Percentiles rank a stretch among this genome's conserved stretches.
phyloP scores from a whole-genome alignment of 768 basidiomycete species.

The Clitopilus passeckerianus region DNA sequence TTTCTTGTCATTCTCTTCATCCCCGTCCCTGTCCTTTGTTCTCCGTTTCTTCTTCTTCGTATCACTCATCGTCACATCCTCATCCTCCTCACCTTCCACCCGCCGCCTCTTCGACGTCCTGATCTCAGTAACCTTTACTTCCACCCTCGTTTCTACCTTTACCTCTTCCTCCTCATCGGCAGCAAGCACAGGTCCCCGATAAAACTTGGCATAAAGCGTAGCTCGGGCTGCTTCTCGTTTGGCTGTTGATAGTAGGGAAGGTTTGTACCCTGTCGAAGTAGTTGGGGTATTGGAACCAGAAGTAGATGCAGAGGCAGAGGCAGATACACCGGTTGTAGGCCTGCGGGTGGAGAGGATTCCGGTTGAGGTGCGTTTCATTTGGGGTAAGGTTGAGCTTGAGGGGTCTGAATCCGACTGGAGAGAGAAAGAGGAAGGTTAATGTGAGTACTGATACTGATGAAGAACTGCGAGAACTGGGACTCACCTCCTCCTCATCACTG shows the following conservation, averaged over 20 bases:
- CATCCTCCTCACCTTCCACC: constrained; percentile 12
- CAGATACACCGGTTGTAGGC: constrained; percentile 45
- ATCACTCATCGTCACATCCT: constrained; percentile 11
- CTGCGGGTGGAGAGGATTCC: constrained; percentile 74
- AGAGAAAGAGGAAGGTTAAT: not conserved
- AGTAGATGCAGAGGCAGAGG: constrained; percentile 41
- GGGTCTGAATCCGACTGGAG: constrained; percentile 8
- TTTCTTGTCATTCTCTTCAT: constrained; percentile 10
- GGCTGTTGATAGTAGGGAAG: constrained; percentile 55
- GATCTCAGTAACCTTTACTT: constrained; percentile 5
- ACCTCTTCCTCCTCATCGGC: constrained; percentile 23
- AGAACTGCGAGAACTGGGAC: not conserved
- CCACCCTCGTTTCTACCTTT: constrained; percentile 9
- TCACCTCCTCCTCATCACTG: constrained; percentile 37
- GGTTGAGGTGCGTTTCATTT: constrained; percentile 57
- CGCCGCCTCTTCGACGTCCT: constrained; percentile 4
- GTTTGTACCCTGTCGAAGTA: constrained; percentile 18
- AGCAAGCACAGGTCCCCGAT: constrained; percentile 67
- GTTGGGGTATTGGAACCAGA: constrained; percentile 40
- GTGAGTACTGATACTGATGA: not conserved
- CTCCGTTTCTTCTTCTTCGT: constrained; percentile 15
- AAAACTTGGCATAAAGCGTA: constrained; percentile 76
- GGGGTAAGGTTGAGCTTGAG: constrained; percentile 4
- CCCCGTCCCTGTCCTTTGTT: constrained; percentile 3
- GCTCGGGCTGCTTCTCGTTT: constrained; percentile 77